phyloP scores from a whole-genome alignment of 176 grass and related monocot species.

The Triticum timopheevii region DNA sequence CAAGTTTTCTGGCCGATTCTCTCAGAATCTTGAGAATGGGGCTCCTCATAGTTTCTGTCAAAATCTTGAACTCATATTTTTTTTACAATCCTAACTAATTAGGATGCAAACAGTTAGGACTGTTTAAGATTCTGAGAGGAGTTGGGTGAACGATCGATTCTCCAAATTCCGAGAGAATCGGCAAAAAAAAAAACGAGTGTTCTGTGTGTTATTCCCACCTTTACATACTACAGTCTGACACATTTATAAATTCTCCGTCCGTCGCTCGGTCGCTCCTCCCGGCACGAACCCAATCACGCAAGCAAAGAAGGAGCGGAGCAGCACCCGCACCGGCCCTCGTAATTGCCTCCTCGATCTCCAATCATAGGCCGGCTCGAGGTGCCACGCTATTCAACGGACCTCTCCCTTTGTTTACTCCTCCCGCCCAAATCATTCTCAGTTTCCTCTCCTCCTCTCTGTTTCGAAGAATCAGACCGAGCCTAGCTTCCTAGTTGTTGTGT shows the following conservation, averaged over 20 bases:
- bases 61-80: no score
- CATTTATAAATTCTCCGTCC: slow-evolving; percentile 3
- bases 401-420: background rate
- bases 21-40: no score
- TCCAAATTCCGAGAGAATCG: no score
- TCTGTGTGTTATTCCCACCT: no score
- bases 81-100: no score
- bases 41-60: no score
- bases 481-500: slow-evolving; percentile 18
- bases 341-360: slow-evolving; percentile 8
- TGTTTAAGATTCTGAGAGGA: no score
- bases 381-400: slow-evolving; percentile 29
- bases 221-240: background rate
- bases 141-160: no score
- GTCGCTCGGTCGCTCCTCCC: slow-evolving; percentile 11
- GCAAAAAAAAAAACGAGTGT: no score
- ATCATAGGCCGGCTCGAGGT: slow-evolving; percentile 49
- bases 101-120: no score
- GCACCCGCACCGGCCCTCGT: background rate
- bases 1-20: no score
- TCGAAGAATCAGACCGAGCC: background rate
- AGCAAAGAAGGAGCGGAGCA: background rate
- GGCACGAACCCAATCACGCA: slow-evolving; percentile 2
- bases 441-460: background rate
- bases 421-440: slow-evolving; percentile 12